Evolutionary conservation across 208 protist species (phyloP), one percentile per base, ranked within the genome.

Genomic region (Trypanosoma theileri): DNA sequence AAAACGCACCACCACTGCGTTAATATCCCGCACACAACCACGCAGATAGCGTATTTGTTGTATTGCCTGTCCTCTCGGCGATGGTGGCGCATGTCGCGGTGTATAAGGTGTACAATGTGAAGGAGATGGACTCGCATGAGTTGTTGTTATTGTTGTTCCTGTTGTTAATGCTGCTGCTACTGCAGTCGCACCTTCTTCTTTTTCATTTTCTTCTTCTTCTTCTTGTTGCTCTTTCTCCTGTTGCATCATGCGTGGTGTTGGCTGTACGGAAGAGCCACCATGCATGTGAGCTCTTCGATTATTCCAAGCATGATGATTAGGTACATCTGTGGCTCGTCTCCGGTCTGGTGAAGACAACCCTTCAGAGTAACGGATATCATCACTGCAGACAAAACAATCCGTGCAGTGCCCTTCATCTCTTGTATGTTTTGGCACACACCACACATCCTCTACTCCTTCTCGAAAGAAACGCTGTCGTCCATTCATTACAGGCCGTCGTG

Each of bases 1-100:
- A 59, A 88, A 79, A 65, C 64, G 76, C 54, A 84, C 80, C 14
- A 91, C 70, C 19, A 77, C 63, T 3, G 60, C 54, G 53, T 91
- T 88, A 59, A 91, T 82, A 21, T 81, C 68, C 40, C 56, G 53
- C 28, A 77, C 61, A 41, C 61, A 72, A 16, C 56, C 41, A 26
- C 63, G 70, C 19, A 75, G 48, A 21, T 65, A 59, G 13, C 70
- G 70, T 13, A 64, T 53, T 14, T 75, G 61, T 48, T 75, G 70
- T 24, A 70, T 17, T 0, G 51, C 17, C 50, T 70, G 70, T 13
- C 56, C 63, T 17, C 56, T 9, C n/a, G 53, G 40, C 12, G 63
- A 75, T 2, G 70, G 70, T 24, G 63, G 62, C 19, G 13, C 24
- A 3, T 42, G 0, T 17, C 41, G 35, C 19, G 67, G 48, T 35